Conservation (phyloP, 1,284 basidiomycete species). For the Ganoderma lingzhi region DNA sequence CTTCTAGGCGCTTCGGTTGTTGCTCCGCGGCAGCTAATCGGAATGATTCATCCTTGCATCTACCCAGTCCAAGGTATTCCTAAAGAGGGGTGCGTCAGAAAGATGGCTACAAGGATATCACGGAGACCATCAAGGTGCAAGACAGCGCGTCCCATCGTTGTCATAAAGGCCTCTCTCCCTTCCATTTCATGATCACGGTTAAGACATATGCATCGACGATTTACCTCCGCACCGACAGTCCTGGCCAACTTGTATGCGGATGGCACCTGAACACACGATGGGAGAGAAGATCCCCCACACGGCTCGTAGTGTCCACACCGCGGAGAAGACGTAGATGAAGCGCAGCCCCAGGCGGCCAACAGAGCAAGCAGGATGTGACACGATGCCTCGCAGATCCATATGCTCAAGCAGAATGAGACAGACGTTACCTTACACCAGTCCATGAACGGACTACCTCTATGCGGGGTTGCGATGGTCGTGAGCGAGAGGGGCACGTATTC, state of each 20-base stretch:
- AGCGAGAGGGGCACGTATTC: conserved; percentile 90
- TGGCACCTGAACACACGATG: too few relatives aligned
- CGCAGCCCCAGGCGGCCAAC: too few relatives aligned
- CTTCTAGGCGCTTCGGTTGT: neutral
- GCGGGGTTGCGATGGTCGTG: conserved; percentile 93
- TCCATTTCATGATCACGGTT: too few relatives aligned
- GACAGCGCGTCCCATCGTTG: neutral
- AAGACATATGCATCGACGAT: too few relatives aligned
- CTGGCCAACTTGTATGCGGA: too few relatives aligned
- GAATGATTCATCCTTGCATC: conserved; percentile 44
- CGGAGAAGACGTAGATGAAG: too few relatives aligned
- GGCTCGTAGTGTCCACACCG: too few relatives aligned
- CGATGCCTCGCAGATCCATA: neutral
- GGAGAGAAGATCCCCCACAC: too few relatives aligned
- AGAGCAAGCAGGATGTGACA: too few relatives aligned
- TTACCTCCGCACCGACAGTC: too few relatives aligned
- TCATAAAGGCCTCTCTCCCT: too few relatives aligned
- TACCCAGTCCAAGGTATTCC: conserved; percentile 89
- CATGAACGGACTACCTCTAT: conserved; percentile 98
- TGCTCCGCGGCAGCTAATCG: conserved; percentile 23
- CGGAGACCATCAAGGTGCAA: neutral
- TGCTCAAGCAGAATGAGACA: neutral
- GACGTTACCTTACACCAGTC: conserved; percentile 91
- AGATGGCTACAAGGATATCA: neutral
- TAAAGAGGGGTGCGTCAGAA: conserved; percentile 39